Conservation (phyloP, 495 filamentous ascomycete species). For the Cercophora sp. region DNA sequence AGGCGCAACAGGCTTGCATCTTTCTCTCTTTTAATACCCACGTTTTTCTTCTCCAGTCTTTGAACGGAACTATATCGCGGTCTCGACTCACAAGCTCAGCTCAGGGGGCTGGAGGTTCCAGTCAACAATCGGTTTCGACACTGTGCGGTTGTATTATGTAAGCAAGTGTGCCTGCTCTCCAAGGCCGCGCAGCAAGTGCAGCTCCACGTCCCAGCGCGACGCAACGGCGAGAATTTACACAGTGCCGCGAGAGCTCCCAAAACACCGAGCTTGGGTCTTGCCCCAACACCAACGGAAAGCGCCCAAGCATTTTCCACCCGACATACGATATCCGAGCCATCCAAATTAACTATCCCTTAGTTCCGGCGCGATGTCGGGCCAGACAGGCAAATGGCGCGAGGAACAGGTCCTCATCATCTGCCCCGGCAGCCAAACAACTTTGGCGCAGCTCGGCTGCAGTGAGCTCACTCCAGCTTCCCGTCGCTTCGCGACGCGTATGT, state of each 20-base stretch:
- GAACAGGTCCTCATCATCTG: slow-evolving; percentile 70
- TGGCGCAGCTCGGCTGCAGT: slow-evolving; percentile 87
- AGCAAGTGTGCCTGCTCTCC: slow-evolving; percentile 2
- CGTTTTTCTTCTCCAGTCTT: too few relatives aligned
- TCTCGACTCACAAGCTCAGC: too few relatives aligned
- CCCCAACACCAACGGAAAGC: too few relatives aligned
- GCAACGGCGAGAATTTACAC: slow-evolving; percentile 8
- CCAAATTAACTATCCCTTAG: not conserved
- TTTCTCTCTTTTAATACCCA: too few relatives aligned
- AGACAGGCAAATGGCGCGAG: slow-evolving; percentile 50
- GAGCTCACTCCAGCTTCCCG: slow-evolving; percentile 85
- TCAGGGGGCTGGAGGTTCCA: not conserved
- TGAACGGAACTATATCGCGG: too few relatives aligned
- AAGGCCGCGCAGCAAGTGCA: not conserved
- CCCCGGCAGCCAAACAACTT: slow-evolving; percentile 87
- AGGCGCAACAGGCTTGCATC: too few relatives aligned
- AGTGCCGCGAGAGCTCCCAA: not conserved
- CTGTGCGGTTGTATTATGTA: slow-evolving; percentile 11
- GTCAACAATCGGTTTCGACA: too few relatives aligned
- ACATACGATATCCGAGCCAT: not conserved
- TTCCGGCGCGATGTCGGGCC: slow-evolving; percentile 37
- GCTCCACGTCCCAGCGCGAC: not conserved
- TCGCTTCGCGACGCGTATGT: slow-evolving; percentile 89
- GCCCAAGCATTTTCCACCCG: too few relatives aligned
- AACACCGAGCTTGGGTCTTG: slow-evolving; percentile 2